Percentiles rank a stretch among this genome's conserved stretches.
These are phyloP conservation scores for Pleurostoma richardsiae DNA, from an alignment of 2,329 filamentous ascomycete species.

Conservation along the genomic window DNA sequence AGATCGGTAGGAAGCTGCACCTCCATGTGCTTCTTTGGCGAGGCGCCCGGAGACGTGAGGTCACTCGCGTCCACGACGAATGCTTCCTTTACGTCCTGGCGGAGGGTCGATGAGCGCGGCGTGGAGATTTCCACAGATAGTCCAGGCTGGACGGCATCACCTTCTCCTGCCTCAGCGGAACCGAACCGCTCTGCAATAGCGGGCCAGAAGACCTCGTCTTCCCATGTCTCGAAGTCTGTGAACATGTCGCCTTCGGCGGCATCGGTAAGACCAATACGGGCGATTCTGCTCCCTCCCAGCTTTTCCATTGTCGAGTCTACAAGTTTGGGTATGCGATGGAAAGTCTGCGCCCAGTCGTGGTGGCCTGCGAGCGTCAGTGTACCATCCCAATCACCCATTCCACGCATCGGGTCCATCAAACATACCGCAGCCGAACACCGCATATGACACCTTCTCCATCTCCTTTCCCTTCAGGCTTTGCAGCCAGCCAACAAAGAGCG, in stretches of 20 bases:
- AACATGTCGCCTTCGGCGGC: constrained; percentile 58
- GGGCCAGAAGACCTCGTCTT: constrained; percentile 45
- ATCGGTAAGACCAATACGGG: constrained; percentile 48
- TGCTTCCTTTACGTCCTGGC: constrained; percentile 55
- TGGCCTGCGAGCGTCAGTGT: constrained; percentile 19
- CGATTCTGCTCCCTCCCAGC: constrained; percentile 39
- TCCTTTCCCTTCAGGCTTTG: constrained; percentile 39
- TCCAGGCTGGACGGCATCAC: constrained; percentile 21
- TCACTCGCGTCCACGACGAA: constrained; percentile 46
- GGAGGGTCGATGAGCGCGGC: constrained; percentile 47
- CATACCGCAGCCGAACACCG: constrained; percentile 60
- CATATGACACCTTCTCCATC: constrained; percentile 53
- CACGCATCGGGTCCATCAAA: too few species aligned
- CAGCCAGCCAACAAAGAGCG: constrained; percentile 63
- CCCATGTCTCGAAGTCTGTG: constrained; percentile 58
- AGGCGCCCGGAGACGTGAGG: constrained; percentile 42
- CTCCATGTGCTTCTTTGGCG: constrained; percentile 59
- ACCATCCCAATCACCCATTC: too few species aligned
- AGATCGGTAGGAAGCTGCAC: constrained; percentile 61
- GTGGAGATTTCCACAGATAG: constrained; percentile 41
- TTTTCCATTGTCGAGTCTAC: constrained; percentile 47
- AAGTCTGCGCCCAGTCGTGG: constrained; percentile 53
- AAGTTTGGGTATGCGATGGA: constrained; percentile 58
- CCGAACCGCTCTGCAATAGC: constrained; percentile 34
- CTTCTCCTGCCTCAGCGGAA: constrained; percentile 14